These are phyloP conservation scores for Rugosomyces carneus DNA, from an alignment of 1,284 basidiomycete genomes.

Conservation along the genomic window DNA sequence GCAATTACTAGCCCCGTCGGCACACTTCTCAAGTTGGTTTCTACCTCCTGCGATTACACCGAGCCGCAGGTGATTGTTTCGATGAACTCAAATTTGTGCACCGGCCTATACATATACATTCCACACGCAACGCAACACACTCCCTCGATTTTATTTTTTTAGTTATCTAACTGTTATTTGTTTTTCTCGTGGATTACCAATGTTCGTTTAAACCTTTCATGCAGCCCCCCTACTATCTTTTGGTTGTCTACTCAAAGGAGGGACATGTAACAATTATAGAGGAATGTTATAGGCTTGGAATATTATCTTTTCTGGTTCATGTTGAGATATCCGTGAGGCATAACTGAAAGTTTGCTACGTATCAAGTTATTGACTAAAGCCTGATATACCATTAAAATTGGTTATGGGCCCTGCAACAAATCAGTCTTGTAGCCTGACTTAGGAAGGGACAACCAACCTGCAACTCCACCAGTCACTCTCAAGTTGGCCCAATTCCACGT, in stretches of 20 bases:
- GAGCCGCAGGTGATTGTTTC: background rate
- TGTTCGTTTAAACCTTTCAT: conserved; percentile 4
- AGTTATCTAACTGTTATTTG: conserved; percentile 33
- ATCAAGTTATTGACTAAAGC: conserved; percentile 27
- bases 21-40: conserved; percentile 11
- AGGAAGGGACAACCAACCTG: conserved; percentile 21
- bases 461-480: conserved; percentile 36
- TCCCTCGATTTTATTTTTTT: conserved; percentile 13
- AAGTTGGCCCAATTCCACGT: conserved; percentile 49
- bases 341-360: background rate
- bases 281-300: conserved; percentile 26
- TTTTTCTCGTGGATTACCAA: conserved; percentile 15
- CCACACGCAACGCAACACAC: conserved; percentile 17
- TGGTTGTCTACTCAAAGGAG: conserved; percentile 24
- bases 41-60: conserved; percentile 13
- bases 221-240: conserved; percentile 22
- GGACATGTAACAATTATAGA: conserved; percentile 34
- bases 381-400: conserved; percentile 30
- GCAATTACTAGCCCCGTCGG: conserved; percentile 14
- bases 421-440: background rate
- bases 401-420: conserved; percentile 26
- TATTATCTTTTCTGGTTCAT: conserved; percentile 9
- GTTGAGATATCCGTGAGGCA: background rate
- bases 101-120: conserved; percentile 4
- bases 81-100: background rate